Percentiles rank a stretch among this genome's conserved stretches.
phyloP scores from a whole-genome alignment of 106 monocot species.

The Amphibolis antarctica region DNA sequence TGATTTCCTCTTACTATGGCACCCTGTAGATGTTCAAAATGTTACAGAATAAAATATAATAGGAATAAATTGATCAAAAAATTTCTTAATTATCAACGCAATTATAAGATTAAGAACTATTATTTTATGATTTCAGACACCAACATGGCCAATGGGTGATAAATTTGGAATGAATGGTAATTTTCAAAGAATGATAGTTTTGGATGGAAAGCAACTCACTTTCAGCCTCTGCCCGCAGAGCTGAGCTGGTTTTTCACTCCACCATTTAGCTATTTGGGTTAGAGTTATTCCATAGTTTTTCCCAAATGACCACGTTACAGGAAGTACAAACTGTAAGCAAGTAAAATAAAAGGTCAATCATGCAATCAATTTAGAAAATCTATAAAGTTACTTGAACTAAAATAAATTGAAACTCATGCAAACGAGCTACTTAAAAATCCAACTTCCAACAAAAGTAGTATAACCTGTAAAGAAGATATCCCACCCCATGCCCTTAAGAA shows the following conservation, averaged over 20 bases:
- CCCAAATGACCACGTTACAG: constrained; percentile 81
- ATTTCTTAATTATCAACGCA: no score
- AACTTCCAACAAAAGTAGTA: not conserved
- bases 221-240: constrained; percentile 67
- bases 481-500: constrained; percentile 97
- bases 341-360: not conserved
- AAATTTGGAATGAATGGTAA: not conserved
- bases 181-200: not conserved
- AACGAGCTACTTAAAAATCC: no score
- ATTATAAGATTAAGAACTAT: no score
- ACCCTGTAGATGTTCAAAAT: constrained; percentile 30
- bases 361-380: not conserved
- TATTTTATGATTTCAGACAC: no score
- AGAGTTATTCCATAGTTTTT: constrained; percentile 56
- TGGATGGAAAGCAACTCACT: constrained; percentile 17
- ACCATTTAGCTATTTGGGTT: constrained; percentile 57
- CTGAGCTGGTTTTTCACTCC: constrained; percentile 89
- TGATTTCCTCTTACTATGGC: constrained; percentile 52
- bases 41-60: no score
- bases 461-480: constrained; percentile 91
- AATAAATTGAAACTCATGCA: no score
- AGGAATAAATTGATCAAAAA: no score
- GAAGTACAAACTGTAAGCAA: constrained; percentile 82
- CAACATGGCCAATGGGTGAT: not conserved
- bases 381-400: not conserved